Percentiles rank a stretch among this genome's conserved stretches.
phyloP scores from a whole-genome alignment of 176 grass and related monocot species.

The Cenchrus purpureus region DNA sequence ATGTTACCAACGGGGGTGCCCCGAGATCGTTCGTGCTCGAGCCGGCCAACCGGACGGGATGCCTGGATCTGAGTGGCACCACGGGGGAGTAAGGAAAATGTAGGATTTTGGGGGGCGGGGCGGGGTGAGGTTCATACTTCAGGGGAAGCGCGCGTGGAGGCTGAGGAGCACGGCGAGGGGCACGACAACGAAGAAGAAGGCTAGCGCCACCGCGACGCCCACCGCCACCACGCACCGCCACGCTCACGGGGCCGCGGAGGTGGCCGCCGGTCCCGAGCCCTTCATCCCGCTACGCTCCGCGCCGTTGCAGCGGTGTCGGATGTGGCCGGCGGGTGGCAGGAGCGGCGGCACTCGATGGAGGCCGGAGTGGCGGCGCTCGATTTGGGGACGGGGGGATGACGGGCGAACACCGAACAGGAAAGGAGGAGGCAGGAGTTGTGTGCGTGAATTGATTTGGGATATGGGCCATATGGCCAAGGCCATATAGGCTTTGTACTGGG shows the following conservation, averaged over 20 bases:
- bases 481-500: no score
- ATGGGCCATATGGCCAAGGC: no score
- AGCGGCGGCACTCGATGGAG: background rate
- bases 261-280: conserved; percentile 30
- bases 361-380: no score
- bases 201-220: conserved; percentile 41
- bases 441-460: no score
- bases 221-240: conserved; percentile 56
- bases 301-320: background rate
- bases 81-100: background rate
- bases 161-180: conserved; percentile 68
- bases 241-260: background rate
- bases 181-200: conserved; percentile 63
- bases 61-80: conserved; percentile 16
- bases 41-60: background rate
- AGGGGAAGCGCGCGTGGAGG: conserved; percentile 64
- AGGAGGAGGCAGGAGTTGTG: no score
- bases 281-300: conserved; percentile 42
- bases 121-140: conserved; percentile 37
- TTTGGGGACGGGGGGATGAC: no score
- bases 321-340: background rate
- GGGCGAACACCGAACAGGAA: no score
- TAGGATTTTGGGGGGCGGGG: conserved; percentile 9
- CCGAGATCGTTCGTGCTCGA: background rate
- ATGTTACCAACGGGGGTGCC: background rate